Percentiles rank a stretch among this genome's conserved stretches.
Evolutionary conservation across 129 eudicot species (phyloP).

Genomic region (Artemisia argyi): DNA sequence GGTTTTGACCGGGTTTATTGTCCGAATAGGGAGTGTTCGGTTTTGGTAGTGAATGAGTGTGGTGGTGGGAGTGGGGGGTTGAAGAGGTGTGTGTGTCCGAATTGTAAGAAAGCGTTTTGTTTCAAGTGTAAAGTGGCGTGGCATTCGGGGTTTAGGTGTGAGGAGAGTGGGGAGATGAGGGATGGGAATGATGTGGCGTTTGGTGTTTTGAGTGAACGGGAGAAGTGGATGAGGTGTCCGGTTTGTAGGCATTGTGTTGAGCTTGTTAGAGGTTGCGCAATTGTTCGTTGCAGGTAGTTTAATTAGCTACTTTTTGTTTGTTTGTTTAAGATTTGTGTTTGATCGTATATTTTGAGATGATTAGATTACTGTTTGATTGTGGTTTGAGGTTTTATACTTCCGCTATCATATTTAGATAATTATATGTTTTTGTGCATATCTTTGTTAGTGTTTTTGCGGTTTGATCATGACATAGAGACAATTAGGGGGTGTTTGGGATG

Average conservation of each 20-base stretch:
- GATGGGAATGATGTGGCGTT: slow-evolving; percentile 61
- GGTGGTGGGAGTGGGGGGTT: slow-evolving; percentile 35
- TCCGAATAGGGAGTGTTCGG: slow-evolving; percentile 61
- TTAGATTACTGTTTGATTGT: neutral
- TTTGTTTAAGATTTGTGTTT: neutral
- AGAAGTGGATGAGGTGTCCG: slow-evolving; percentile 73
- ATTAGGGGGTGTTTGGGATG: neutral
- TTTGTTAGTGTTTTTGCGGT: too few relatives aligned
- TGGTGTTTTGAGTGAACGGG: slow-evolving; percentile 62
- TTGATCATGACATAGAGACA: neutral
- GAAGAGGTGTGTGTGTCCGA: slow-evolving; percentile 47
- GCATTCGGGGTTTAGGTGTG: slow-evolving; percentile 77
- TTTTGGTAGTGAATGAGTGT: slow-evolving; percentile 67
- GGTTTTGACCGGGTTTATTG: slow-evolving; percentile 58
- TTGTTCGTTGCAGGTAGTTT: slow-evolving; percentile 61
- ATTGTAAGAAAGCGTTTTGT: slow-evolving; percentile 57
- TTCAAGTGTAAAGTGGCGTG: slow-evolving; percentile 53
- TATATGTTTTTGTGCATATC: too few relatives aligned
- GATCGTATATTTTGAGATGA: neutral
- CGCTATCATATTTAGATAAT: neutral
- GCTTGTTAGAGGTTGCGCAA: slow-evolving; percentile 52
- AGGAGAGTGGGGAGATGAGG: slow-evolving; percentile 59
- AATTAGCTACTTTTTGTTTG: too few relatives aligned
- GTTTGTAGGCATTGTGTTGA: slow-evolving; percentile 62
- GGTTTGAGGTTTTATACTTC: neutral